Base-by-base conservation (phyloP, 2,329 filamentous ascomycete species). In the Dactylellina haptotyla region DNA sequence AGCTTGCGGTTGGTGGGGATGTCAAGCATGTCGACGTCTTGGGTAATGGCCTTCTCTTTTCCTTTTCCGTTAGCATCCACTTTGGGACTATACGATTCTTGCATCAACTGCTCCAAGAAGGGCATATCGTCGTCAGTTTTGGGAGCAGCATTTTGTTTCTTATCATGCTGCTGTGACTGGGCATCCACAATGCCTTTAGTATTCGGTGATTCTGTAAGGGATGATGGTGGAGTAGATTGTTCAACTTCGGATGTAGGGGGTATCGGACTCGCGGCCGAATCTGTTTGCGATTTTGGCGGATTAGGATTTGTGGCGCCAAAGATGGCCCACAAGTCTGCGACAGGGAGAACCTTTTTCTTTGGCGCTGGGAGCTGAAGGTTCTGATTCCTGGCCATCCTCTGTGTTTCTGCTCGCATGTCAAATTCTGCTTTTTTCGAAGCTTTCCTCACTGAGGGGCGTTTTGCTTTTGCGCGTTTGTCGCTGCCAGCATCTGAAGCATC, bases 341-440 rank as follows among this genome's bases (percentile, higher is more conserved):
- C 43, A 4, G 34, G 46, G 20, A 97, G 90, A 82, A 92, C 96
- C 84, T 95, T 98, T 81, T 90, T 93, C 1, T 92, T 96, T 82
- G 89, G 92, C 23, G 92, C 90, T 79, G 97, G 89, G 80, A 98
- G 93, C 0, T 91, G 88, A 53, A 99, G 85, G 80, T 98, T 94
- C 87, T 97, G 91, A 79, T 90, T 96, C 76, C 95, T 87, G 76
- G 87, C 89, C 82, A 99, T 87, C 28, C 95, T 88, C 82, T 99
- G 95, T 0, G 94, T 97, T 81, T 99, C 95, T 67, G 92, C 87
- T 77, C 90, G 90, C 90, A 99, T 97, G 77, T 98, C 94, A 79
- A 97, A 92, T 43, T 97, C 80, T 0, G 95, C 95, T 82, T 93
- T 97, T 83, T 94, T 98, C 83, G 93, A 94, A 0, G 95, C 93